These are phyloP conservation scores for Dissophora globulifera DNA, from an alignment of 192 early-diverging fungal genomes.

Conservation along the genomic window DNA sequence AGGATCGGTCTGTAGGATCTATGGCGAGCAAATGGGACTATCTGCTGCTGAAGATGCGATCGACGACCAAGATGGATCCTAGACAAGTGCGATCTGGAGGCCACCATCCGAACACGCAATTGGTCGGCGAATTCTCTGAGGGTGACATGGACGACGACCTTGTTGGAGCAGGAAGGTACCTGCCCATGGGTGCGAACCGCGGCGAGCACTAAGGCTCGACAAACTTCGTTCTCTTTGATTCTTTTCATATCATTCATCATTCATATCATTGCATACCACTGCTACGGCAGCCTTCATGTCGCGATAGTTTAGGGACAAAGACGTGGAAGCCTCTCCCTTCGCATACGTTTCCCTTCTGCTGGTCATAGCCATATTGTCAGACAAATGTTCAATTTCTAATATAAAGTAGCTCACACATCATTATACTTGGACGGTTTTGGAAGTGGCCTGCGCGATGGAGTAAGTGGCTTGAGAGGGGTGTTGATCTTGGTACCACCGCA, in stretches of 20 bases:
- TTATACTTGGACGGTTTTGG: neutral
- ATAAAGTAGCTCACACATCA: neutral
- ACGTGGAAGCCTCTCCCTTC: no score
- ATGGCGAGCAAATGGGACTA: slow-evolving; percentile 23
- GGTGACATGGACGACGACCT: slow-evolving; percentile 1
- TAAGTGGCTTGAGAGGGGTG: no score
- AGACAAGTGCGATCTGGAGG: neutral
- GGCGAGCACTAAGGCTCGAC: neutral
- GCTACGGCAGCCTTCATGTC: no score
- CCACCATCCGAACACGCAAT: neutral
- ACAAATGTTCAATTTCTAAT: no score
- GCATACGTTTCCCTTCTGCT: neutral
- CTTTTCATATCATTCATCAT: no score
- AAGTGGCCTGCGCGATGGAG: neutral
- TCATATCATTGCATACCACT: no score
- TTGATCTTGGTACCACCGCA: no score
- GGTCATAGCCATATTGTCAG: neutral
- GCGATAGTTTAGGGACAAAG: no score
- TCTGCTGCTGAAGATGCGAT: neutral
- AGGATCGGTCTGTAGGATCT: slow-evolving; percentile 10
- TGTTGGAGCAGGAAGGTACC: neutral
- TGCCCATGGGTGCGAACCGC: neutral
- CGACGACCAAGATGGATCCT: neutral
- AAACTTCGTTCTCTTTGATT: no score
- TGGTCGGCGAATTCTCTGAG: neutral